Conservation (phyloP, 371 early-diverging fungal genomes). For the Syncephalastrum racemosum region DNA sequence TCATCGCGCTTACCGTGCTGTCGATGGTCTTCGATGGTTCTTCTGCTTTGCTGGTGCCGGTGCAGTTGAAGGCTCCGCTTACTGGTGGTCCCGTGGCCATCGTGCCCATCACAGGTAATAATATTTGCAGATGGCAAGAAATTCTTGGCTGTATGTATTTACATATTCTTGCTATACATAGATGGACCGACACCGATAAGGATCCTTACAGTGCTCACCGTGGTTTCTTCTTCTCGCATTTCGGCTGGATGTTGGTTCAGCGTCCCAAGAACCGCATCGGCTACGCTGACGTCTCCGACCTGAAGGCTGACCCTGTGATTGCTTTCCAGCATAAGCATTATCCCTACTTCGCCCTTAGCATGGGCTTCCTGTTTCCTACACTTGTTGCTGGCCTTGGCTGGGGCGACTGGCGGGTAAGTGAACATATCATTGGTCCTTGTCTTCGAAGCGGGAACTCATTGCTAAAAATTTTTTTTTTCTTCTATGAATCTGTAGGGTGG, state of each 20-base stretch:
- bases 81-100: slow-evolving; percentile 87
- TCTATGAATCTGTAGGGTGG: slow-evolving; percentile 63
- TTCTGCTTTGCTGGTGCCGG: slow-evolving; percentile 69
- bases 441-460: background rate
- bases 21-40: slow-evolving; percentile 54
- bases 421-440: slow-evolving; percentile 3
- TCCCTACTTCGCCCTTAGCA: slow-evolving; percentile 63
- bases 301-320: slow-evolving; percentile 77
- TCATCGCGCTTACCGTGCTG: slow-evolving; percentile 76
- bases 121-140: slow-evolving; percentile 1
- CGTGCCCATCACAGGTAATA: slow-evolving; percentile 89
- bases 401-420: slow-evolving; percentile 77
- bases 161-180: slow-evolving; percentile 14
- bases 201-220: slow-evolving; percentile 89
- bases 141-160: slow-evolving; percentile 1
- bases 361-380: slow-evolving; percentile 80
- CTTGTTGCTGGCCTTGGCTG: slow-evolving; percentile 83
- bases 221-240: slow-evolving; percentile 86
- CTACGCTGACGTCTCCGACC: slow-evolving; percentile 83
- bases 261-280: slow-evolving; percentile 73
- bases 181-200: slow-evolving; percentile 84
- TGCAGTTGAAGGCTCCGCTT: slow-evolving; percentile 81
- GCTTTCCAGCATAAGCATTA: slow-evolving; percentile 86
- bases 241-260: slow-evolving; percentile 89
- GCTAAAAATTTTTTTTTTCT: slow-evolving; percentile 5